phyloP scores from a whole-genome alignment of 768 basidiomycete species.

The Coprinopsis sp. region DNA sequence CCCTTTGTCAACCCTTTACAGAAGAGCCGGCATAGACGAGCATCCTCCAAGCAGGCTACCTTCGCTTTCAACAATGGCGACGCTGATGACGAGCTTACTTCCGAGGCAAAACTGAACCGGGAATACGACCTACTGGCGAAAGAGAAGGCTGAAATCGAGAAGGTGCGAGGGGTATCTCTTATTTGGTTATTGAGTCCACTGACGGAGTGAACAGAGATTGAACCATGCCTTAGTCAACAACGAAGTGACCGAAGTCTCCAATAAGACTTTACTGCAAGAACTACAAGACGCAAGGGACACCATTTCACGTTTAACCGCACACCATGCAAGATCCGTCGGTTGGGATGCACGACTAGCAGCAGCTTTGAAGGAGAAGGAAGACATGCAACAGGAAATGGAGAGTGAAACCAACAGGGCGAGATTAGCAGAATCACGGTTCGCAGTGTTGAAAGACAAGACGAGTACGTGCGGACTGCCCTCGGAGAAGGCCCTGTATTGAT shows the following conservation, averaged over 20 bases:
- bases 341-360: slow-evolving; percentile 62
- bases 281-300: slow-evolving; percentile 67
- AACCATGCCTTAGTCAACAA: slow-evolving; percentile 76
- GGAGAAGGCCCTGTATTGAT: slow-evolving; percentile 1
- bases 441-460: slow-evolving; percentile 62
- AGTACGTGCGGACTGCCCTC: slow-evolving; percentile 33
- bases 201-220: slow-evolving; percentile 46
- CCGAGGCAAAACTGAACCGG: slow-evolving; percentile 28
- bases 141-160: slow-evolving; percentile 61
- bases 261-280: slow-evolving; percentile 67
- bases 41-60: slow-evolving; percentile 15
- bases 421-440: slow-evolving; percentile 61
- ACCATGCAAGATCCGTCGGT: slow-evolving; percentile 66
- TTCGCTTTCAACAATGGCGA: slow-evolving; percentile 12
- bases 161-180: slow-evolving; percentile 31
- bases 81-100: slow-evolving; percentile 17
- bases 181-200: slow-evolving; percentile 5
- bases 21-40: slow-evolving; percentile 17
- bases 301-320: slow-evolving; percentile 62
- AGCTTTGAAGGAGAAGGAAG: slow-evolving; percentile 74
- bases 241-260: slow-evolving; percentile 77
- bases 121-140: slow-evolving; percentile 34
- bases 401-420: slow-evolving; percentile 62
- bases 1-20: slow-evolving; percentile 14
- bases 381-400: slow-evolving; percentile 79